Percentiles rank a stretch among this genome's conserved stretches.
Conservation (phyloP, 1,284 basidiomycete species). For the Sanghuangporus baumii region DNA sequence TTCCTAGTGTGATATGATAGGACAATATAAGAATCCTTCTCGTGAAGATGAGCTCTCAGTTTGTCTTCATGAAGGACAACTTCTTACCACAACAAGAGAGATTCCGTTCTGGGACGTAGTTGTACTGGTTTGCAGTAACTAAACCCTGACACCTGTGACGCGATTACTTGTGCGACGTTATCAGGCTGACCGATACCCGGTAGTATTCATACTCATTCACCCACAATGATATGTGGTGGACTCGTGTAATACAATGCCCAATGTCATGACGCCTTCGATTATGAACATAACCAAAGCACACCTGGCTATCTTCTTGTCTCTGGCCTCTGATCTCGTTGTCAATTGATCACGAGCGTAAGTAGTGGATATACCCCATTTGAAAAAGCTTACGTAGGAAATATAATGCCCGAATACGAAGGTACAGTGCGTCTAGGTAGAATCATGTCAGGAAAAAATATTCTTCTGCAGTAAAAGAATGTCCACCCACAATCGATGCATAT, state of each 20-base stretch:
- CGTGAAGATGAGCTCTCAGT: too few species aligned
- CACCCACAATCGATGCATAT: not conserved
- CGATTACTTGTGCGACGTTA: not conserved
- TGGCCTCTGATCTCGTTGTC: not conserved
- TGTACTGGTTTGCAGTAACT: not conserved
- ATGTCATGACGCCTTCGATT: not conserved
- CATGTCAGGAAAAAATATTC: not conserved
- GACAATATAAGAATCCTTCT: not conserved
- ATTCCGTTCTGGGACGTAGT: too few species aligned
- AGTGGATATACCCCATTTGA: not conserved
- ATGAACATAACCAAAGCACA: not conserved
- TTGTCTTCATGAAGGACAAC: too few species aligned
- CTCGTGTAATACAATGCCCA: not conserved
- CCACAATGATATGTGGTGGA: not conserved
- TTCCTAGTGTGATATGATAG: not conserved
- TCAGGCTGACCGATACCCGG: not conserved
- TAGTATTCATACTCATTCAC: not conserved
- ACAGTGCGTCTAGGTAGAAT: not conserved
- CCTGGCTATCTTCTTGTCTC: not conserved
- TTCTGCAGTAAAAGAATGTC: not conserved
- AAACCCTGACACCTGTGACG: not conserved
- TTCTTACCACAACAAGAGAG: too few species aligned
- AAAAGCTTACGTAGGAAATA: not conserved
- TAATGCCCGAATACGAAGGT: not conserved
- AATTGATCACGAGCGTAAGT: not conserved